A percentile compares a stretch with the other conserved stretches of the same genome.
These are phyloP conservation scores for Pinus tabuliformis DNA, from an alignment of 75 land plant genomes.

Conservation along the genomic window DNA sequence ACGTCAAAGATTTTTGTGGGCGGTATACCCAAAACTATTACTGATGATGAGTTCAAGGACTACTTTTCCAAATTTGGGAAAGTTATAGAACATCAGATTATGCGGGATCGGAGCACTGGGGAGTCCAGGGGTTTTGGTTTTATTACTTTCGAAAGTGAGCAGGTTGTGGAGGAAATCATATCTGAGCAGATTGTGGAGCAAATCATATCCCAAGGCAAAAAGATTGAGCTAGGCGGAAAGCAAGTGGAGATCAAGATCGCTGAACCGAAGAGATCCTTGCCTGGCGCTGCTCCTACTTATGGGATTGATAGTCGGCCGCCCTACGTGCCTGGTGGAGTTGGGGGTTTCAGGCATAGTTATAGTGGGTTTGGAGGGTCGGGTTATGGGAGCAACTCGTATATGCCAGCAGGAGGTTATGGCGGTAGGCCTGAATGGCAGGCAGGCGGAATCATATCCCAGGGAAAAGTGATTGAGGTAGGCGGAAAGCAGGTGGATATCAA, in stretches of 20 bases:
- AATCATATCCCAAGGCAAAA: slow-evolving; percentile 24
- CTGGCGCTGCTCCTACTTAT: slow-evolving; percentile 19
- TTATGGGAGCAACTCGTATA: not conserved
- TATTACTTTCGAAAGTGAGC: slow-evolving; percentile 75
- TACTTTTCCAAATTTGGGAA: slow-evolving; percentile 63
- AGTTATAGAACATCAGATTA: slow-evolving; percentile 72
- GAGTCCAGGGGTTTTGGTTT: slow-evolving; percentile 86
- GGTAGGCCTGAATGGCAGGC: too few species aligned
- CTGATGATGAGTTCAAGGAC: too few species aligned
- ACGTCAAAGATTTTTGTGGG: too few species aligned
- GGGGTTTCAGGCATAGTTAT: slow-evolving; percentile 33
- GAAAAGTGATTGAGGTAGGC: too few species aligned
- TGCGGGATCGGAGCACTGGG: slow-evolving; percentile 73
- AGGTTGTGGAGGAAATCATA: slow-evolving; percentile 58
- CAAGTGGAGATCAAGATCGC: slow-evolving; percentile 85
- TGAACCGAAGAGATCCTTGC: slow-evolving; percentile 57
- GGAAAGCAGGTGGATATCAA: too few species aligned
- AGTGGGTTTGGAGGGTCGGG: slow-evolving; percentile 3
- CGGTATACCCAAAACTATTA: too few species aligned
- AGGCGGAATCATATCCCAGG: too few species aligned
- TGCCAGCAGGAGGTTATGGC: too few species aligned
- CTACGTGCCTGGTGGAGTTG: slow-evolving; percentile 19
- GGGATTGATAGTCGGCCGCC: slow-evolving; percentile 15
- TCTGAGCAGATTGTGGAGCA: slow-evolving; percentile 1
- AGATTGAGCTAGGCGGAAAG: slow-evolving; percentile 72